Evolutionary conservation across 1,284 basidiomycete species (phyloP), one percentile per base, ranked within the genome.

Genomic region (Irpex sp.): DNA sequence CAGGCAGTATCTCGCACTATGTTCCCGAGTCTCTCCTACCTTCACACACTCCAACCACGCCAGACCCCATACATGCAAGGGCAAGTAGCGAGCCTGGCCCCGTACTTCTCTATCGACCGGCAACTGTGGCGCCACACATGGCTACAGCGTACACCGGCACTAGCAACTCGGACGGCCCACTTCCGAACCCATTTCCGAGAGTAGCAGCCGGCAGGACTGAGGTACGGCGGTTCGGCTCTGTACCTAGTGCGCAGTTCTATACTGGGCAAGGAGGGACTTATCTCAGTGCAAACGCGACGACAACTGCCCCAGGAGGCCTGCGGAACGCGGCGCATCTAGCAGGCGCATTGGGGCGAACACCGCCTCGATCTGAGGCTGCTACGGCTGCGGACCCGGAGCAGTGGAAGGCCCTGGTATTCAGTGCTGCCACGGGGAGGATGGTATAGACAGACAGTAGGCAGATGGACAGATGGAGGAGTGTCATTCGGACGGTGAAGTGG

Each of bases 1-100:
- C 70, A 37, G 70, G 69, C 4, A 75, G 72, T 61, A 49, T 76
- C 63, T 68, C 69, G 60, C 57, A 62, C 31, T 59, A 63, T 61
- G 35, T 65, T 36, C 57, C 19, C 58, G 58, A n/a, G 58, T 55
- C 55, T 60, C 59, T 21, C 66, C 65, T 39, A n/a, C 33, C 39
- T 43, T 50, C 49, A 17, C 17, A 50, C 17, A 3, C 49, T 19
- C 49, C 49, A 2, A 8, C 49, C 17, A 21, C 13, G n/a, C 49
- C 49, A 2, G 7, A 43, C 5, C 39, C 60, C n/a, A 63, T 59
- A 5, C 68, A 68, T 56, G 55, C 53, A 39, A 61, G 63, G 35
- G 64, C 62, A 15, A 36, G 35, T 57, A 67, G 67, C 64, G 67
- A 70, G 46, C 65, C 65, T 11, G 39, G 39, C 8, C 39, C 8